Evolutionary conservation across 1,284 basidiomycete species (phyloP), one percentile per base, ranked within the genome.

Genomic region (Fomitopsis pinicola): DNA sequence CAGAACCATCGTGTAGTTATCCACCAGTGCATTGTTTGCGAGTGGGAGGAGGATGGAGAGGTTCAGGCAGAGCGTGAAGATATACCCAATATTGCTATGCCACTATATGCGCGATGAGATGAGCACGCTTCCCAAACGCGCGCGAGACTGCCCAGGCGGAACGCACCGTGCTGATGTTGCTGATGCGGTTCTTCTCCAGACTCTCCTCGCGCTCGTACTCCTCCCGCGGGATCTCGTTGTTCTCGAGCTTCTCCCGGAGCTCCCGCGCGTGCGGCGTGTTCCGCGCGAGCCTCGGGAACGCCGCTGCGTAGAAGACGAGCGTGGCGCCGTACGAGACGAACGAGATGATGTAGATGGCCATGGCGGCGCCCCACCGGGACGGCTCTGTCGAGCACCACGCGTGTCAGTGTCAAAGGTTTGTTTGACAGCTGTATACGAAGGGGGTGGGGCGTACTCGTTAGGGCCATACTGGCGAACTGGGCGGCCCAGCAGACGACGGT

Each of bases 111-210:
- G 38, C 38, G 12, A 40, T 40, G 38, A 40, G 12, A 40, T 40
- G 38, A 40, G 38, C 38, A 40, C 42, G 48, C 44, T 19, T 2
- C 12, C 55, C 38, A 48, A 35, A 50, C 19, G 22, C 22, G 22
- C 22, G 22, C 22, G 8, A 12, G 1, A 22, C 5, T 42, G n/a
- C 45, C 12, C 55, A 33, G 5, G 52, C 9, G 33, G 71, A 65
- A 69, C 83, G 64, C 59, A 94, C 89, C 14, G 91, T 93, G 66
- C 88, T 88, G 65, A 92, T 91, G 68, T 95, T 95, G 68, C 89
- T 89, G 63, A 95, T 90, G 59, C 89, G 78, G 69, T 93, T 95
- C 78, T 92, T 91, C 75, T 93, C 88, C 56, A 95, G 70, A 59
- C 87, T 89, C 69, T 94, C 92, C 68, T 92, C 89, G 5, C 69